Base-by-base conservation (phyloP, 2,329 filamentous ascomycete genomes). In the Botrytis aclada region DNA sequence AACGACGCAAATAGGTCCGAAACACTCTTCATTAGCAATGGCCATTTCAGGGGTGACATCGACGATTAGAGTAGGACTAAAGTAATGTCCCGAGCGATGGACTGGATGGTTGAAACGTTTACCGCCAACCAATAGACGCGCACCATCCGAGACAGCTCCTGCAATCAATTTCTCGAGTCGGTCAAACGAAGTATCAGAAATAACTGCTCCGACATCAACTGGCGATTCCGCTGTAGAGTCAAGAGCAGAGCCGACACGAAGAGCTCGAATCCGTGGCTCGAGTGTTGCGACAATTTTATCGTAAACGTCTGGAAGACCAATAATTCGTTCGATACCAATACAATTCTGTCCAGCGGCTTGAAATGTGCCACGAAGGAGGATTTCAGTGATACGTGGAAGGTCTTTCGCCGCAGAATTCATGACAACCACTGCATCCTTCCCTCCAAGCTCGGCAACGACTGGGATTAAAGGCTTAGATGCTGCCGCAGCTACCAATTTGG, bases 321-420 rank as follows among this genome's bases (percentile, higher is more conserved):
- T 91, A 80, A 98, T 91, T 72, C 96, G 92, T 84, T 99, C 96
- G 77, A 98, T 95, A 72, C 96, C 96, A 80, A 99, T 95, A 83
- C 96, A 99, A 84, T 99, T 99, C 82, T 99, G 96, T 1, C 96
- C 96, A 25, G 94, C 92, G 69, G 94, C 94, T 83, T 99, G 96
- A 83, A 98, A 99, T 16, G 93, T 94, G 70, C 95, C 96, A 70
- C 96, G 90, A 84, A 99, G 91, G 75, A 98, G 88, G 75, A 97
- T 92, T 75, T 94, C 93, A 56, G 89, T 88, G 67, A 98, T 90
- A 60, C 92, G 89, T 7, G 88, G 83, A 74, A 98, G 86, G 78
- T 94, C 87, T 73, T 81, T 79, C 51, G 83, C 80, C 65, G 82
- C 82, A 4, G 96, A 94, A 81, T 98, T 94, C 58, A 98, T 89